phyloP scores from a whole-genome alignment of 768 basidiomycete genomes.

The Boletus huronensis region DNA sequence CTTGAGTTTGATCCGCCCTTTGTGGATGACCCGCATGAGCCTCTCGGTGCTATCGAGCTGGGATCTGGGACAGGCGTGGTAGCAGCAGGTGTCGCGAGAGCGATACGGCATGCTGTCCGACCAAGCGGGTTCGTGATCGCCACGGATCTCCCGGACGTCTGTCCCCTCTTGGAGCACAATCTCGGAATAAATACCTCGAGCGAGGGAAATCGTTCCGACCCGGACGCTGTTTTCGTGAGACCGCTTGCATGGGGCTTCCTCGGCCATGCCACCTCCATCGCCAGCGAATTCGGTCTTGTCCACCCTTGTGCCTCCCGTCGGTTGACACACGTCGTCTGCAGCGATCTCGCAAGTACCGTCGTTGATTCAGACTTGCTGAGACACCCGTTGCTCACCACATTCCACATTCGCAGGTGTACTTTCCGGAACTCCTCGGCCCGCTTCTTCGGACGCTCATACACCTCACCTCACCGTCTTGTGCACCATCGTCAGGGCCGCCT shows the following conservation, averaged over 20 bases:
- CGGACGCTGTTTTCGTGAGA: conserved; percentile 35
- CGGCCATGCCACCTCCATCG: conserved; percentile 40
- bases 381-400: not conserved
- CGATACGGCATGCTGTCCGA: conserved; percentile 29
- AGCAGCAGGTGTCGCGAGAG: conserved; percentile 42
- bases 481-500: conserved; percentile 2
- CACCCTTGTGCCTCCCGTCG: conserved; percentile 6
- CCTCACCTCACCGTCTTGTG: conserved; percentile 55
- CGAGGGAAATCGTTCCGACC: conserved; percentile 16
- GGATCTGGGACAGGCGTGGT: conserved; percentile 77
- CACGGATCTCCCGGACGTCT: conserved; percentile 80
- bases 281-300: conserved; percentile 34
- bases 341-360: conserved; percentile 65
- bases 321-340: conserved; percentile 72
- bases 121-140: conserved; percentile 38
- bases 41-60: conserved; percentile 59
- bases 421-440: conserved; percentile 75
- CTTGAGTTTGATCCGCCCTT: conserved; percentile 57
- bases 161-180: conserved; percentile 46
- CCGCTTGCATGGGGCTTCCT: conserved; percentile 71
- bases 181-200: conserved; percentile 10
- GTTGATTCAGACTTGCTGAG: not conserved
- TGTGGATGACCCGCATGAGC: conserved; percentile 14
- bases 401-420: conserved; percentile 63
- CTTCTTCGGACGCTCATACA: conserved; percentile 72